Evolutionary conservation across 2,329 filamentous ascomycete genomes (phyloP), one percentile per base, ranked within the genome.

Genomic region (Epichloe bromicola): DNA sequence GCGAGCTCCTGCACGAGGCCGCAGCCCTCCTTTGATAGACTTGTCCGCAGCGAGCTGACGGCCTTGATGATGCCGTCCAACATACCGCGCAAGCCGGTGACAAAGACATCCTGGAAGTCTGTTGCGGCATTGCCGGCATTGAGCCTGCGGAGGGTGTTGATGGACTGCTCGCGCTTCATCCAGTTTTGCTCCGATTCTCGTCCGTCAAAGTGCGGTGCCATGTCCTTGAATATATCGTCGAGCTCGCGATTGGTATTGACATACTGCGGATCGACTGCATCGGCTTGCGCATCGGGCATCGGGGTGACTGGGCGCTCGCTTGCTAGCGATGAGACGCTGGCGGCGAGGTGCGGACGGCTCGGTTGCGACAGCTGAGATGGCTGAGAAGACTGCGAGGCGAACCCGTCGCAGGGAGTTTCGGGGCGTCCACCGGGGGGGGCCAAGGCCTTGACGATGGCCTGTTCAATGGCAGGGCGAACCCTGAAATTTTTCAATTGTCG

Each of bases 151-250:
- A 97, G 69, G 57, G 86, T 90, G 7, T 76, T 77, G 38, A 89
- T 77, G 61, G 80, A 84, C 70, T 91, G 86, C 65, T 97, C 91
- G 64, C 91, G 79, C 58, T 85, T 83, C 59, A 87, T 65, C 91
- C 91, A 97, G 62, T 97, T 97, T 53, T 86, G 81, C 63, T 97
- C 91, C 0, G 85, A 82, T 69, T 97, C 91, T 63, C 76, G 88
- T 49, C 90, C 90, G 58, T 96, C 89, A 55, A 96, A 96, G 63
- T 78, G 77, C 49, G 75, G 75, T 34, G 83, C 74, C 87, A 97
- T 95, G 34, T 86, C 83, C 57, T 80, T 81, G 63, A 95, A 82
- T 1, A 85, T 81, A 26, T 95, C 89, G 54, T 96, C 90, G n/a
- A 97, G 72, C 63, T 96, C 89, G 59, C 88, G 79, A 57, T 84